Evolutionary conservation across 108 stramenopile genomes (phyloP).

Genomic region (Epithemia pelagica): DNA sequence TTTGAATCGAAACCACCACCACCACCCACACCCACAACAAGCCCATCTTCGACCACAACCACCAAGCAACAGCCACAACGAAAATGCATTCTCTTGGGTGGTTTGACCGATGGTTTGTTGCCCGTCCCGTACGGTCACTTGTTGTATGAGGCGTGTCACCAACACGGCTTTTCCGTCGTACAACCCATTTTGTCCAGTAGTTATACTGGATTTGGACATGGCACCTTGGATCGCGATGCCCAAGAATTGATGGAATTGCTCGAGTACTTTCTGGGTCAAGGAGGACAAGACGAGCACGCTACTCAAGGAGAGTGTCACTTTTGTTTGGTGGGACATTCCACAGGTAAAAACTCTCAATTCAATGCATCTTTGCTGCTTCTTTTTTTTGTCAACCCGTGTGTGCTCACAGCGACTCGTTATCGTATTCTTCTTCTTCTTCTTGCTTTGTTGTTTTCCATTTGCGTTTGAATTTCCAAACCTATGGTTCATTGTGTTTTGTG

Average conservation of each 20-base stretch:
- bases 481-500: too few relatives aligned
- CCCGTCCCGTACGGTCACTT: conserved; percentile 68
- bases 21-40: conserved; percentile 13
- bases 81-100: conserved; percentile 78
- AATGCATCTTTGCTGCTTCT: too few relatives aligned
- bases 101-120: conserved; percentile 66
- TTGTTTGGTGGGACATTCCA: conserved; percentile 87
- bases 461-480: too few relatives aligned
- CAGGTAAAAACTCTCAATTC: too few relatives aligned
- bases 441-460: too few relatives aligned
- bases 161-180: conserved; percentile 63
- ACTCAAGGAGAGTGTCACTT: conserved; percentile 25
- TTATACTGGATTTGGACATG: conserved; percentile 77
- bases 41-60: not conserved
- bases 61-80: conserved; percentile 2
- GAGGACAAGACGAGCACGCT: too few relatives aligned
- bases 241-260: conserved; percentile 35
- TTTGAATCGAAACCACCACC: conserved; percentile 58
- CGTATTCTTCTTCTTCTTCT: too few relatives aligned
- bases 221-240: conserved; percentile 57
- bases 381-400: too few relatives aligned
- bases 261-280: conserved; percentile 41
- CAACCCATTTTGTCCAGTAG: conserved; percentile 68
- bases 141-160: conserved; percentile 38
- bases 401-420: too few relatives aligned